Base-by-base conservation (phyloP, 352 stramenopile genomes). In the Phytophthora agathidicida region DNA sequence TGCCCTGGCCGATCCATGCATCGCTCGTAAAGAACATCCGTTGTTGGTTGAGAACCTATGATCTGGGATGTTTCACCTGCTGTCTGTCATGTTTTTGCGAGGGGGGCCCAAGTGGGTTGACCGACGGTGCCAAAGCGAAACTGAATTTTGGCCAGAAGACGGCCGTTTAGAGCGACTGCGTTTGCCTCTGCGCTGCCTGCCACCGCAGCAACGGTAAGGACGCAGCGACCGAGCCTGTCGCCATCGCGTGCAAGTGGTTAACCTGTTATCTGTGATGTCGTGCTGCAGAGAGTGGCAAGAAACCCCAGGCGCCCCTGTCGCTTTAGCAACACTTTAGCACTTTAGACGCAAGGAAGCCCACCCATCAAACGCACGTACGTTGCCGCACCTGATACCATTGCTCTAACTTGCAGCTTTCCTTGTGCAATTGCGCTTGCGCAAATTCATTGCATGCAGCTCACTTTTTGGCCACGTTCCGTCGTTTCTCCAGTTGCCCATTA, bases 281-380 rank as follows among this genome's bases (percentile, higher is more conserved):
- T n/a, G n/a, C n/a, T n/a, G n/a, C n/a, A n/a, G n/a, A n/a, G n/a
- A n/a, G n/a, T n/a, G n/a, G n/a, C n/a, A n/a, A n/a, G n/a, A n/a
- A n/a, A n/a, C n/a, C n/a, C n/a, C n/a, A n/a, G n/a, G 24, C 62
- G 39, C 44, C 48, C 56, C 62, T 71, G 56, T 71, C 55, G 62
- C 62, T 67, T 62, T 54, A 45, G 33, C 56, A 49, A 61, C 56
- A 39, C 32, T n/a, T n/a, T n/a, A n/a, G n/a, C n/a, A n/a, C n/a
- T n/a, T n/a, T n/a, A 35, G 19, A 33, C 31, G 45, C 35, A 22
- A 41, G 35, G 16, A 41, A 24, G 1, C 14, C n/a, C 19, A 41
- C 35, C 35, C 35, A 41, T 41, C 35, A 41, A 16, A 41, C n/a
- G 20, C 35, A 41, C 6, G 27, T n/a, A n/a, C n/a, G n/a, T n/a